Evolutionary conservation across 768 basidiomycete species (phyloP).

Genomic region (Phanerodontia chrysosporium): DNA sequence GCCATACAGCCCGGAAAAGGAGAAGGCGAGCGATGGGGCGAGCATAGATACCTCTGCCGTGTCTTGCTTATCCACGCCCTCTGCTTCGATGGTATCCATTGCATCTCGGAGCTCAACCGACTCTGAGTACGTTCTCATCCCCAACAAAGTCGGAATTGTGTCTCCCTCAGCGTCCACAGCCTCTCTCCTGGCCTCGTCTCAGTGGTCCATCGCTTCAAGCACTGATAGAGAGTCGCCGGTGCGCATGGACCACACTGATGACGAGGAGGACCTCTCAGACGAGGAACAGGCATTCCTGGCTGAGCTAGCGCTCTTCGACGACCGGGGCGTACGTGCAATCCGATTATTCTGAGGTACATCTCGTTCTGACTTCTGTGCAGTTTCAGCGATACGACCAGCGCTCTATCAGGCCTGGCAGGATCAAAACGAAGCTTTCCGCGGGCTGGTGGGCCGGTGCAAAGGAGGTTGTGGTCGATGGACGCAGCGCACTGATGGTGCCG

Average conservation of each 20-base stretch:
- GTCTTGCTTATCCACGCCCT: not conserved
- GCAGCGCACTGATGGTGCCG: conserved; percentile 36
- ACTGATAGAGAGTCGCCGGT: too few species aligned
- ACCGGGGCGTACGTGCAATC: conserved; percentile 30
- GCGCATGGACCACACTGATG: not conserved
- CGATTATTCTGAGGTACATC: not conserved
- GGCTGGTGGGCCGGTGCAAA: conserved; percentile 47
- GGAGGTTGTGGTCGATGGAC: conserved; percentile 38
- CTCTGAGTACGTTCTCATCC: not conserved
- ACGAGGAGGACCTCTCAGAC: not conserved
- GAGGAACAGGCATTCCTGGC: conserved; percentile 6
- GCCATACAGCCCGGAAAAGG: not conserved
- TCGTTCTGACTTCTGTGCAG: not conserved
- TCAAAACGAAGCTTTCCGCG: conserved; percentile 26
- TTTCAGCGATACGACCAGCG: not conserved
- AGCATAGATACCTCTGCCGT: not conserved
- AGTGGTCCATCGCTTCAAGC: too few species aligned
- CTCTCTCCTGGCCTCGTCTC: too few species aligned
- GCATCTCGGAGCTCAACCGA: not conserved
- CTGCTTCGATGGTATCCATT: not conserved
- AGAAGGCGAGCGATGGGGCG: not conserved
- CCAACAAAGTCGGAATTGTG: not conserved
- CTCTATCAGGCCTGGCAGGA: not conserved
- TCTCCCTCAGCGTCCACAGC: too few species aligned
- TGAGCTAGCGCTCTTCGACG: conserved; percentile 6